Base-by-base conservation (phyloP, 305 asterid genomes). In the Lippia alba region DNA sequence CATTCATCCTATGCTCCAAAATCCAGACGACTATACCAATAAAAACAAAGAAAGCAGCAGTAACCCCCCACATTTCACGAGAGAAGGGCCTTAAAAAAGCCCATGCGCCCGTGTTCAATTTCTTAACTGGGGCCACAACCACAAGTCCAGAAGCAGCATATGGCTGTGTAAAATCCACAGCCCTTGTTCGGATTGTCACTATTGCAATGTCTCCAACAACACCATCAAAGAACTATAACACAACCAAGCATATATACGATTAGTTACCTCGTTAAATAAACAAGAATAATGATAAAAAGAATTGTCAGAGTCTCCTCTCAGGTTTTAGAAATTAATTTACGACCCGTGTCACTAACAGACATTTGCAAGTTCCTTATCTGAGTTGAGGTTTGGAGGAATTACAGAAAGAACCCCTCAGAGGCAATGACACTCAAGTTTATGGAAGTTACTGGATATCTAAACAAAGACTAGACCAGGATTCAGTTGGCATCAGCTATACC, bases 141-240 rank as follows among this genome's bases (percentile, higher is more conserved):
- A 85, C 88, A 54, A 88, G 91, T 50, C 91, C 91, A 5, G 89
- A 84, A 20, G 83, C 78, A 51, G 87, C 81, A 45, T 74, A 88
- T 3, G 94, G 91, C 80, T 84, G 91, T 15, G 94, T 85, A 44
- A 88, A 88, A 67, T 88, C 94, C 65, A 82, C 94, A 12, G 75
- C 8, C 50, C 70, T 85, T 4, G 89, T 85, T 30, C 91, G 80
- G 19, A 77, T 82, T 3, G 83, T 84, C 17, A 82, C 82, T 34
- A 83, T 88, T 3, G 86, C 79, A 55, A 88, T 54, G 68, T 88
- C 94, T 6, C 94, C 94, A 30, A 88, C 91, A 66, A 74, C 94
- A 5, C 85, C 94, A 34, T 88, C 91, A 74, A 83, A 81, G 32
- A 44, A 18, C 94, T 88, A 65, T 86, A 65, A 49, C 74, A 78